Base-by-base conservation (phyloP, 495 filamentous ascomycete species). In the Cudoniella acicularis region DNA sequence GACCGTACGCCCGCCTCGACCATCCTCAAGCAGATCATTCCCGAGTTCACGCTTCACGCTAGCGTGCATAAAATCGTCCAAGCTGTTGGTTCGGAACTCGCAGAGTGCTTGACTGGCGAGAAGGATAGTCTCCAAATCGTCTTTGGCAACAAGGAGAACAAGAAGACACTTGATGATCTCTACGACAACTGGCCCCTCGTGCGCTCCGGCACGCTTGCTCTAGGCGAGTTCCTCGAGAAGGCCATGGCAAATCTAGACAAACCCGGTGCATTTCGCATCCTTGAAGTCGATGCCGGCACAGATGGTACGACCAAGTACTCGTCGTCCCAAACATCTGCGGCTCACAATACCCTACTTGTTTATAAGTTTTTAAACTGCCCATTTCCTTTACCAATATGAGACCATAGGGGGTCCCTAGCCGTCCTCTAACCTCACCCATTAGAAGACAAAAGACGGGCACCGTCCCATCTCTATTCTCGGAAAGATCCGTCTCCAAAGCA, bases 71-170 rank as follows among this genome's bases (percentile, higher is more conserved):
- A 61, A 17, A 63, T 76, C 0, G 49, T 75, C 0, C 18, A 66
- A n/a, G 42, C 58, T 0, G 64, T 56, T 0, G 75, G 75, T 2
- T 67, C 67, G 10, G 24, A 55, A 22, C 57, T 77, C 10, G 72
- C 73, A 0, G 49, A 60, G 6, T 74, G 69, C 58, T 50, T 79
- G 4, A 65, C 49, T 9, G 75, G 76, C 0, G 49, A 51, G 0
- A 52, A 21, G n/a, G 43, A 46, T 46, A n/a, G 11, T n/a, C 43
- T 46, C 8, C 43, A 46, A 17, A 6, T 46, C 8, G n/a, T 46
- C 43, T 46, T 46, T 46, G 43, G 43, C 17, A n/a, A 46, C 43
- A 46, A 46, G 17, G 43, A 4, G 4, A 46, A 46, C 43, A 46
- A 46, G 43, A 6, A 17, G 17, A 46, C 11, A 3, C 17, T 46